Evolutionary conservation across 768 basidiomycete genomes (phyloP), one percentile per base, ranked within the genome.

Genomic region (Pseudohyphozyma bogoriensis): DNA sequence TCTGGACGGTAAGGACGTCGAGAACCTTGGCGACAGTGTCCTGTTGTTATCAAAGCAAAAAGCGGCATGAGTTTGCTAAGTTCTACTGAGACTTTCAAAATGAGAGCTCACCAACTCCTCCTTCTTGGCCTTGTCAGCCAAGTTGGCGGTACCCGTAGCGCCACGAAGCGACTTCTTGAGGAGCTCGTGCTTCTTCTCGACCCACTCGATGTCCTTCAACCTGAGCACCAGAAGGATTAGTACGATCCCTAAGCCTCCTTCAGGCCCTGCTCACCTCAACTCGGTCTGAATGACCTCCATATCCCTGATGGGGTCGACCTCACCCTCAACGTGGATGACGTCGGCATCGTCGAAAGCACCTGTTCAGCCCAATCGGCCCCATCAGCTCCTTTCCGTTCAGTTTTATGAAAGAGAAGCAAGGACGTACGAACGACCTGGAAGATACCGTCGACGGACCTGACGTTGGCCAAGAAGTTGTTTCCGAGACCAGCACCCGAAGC

Each of bases 141-240:
- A 77, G 72, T 83, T 85, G 51, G 72, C 80, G 70, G 78, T 87
- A 11, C 85, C 87, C 29, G 92, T 78, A 60, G 82, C 70, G 31
- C 68, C 76, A 46, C 89, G 81, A 22, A 83, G 82, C 39, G 76
- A 72, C 76, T 85, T 88, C 76, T 87, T 89, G 65, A 66, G 58
- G 9, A 55, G 76, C 0, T 92, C 92, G 36, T 96, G 73, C 45
- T 83, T 76, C 77, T 97, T 97, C 76, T 96, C 88, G 15, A 89
- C 85, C 95, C 95, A 99, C 71, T 99, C 95, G 65, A 92, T 92
- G 75, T 99, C 95, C 77, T 99, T 99, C 45, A 99, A 76, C 51
- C 61, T 53, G 35, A 22, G 10, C 22, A n/a, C 50, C 22, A 11
- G 10, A n/a, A 9, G 50, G 12, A 13, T 12, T 5, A 32, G 22